phyloP scores from a whole-genome alignment of 495 filamentous ascomycete genomes.

The Niebla homalea region DNA sequence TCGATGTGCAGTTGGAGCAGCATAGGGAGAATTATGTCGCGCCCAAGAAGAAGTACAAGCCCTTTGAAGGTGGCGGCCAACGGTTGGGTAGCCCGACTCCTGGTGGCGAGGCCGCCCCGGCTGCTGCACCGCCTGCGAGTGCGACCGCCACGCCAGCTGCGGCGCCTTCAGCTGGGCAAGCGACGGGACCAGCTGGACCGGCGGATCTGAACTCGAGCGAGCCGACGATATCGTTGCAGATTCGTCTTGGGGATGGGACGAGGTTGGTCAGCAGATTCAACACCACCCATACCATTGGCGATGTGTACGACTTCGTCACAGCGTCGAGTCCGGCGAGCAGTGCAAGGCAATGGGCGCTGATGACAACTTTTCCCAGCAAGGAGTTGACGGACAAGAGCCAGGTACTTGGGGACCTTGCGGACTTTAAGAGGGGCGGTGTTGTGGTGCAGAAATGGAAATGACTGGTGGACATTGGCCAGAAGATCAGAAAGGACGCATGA shows the following conservation, averaged over 20 bases:
- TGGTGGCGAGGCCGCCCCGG: constrained; percentile 32
- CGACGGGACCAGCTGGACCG: constrained; percentile 23
- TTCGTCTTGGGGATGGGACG: constrained; percentile 83
- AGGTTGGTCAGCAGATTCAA: constrained; percentile 82
- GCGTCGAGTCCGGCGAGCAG: constrained; percentile 47
- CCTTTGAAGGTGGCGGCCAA: constrained; percentile 71
- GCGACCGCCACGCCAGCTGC: constrained; percentile 19
- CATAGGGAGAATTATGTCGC: constrained; percentile 62
- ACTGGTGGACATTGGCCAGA: background rate
- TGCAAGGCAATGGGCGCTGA: constrained; percentile 59
- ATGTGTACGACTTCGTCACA: constrained; percentile 77
- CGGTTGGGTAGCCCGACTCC: constrained; percentile 88
- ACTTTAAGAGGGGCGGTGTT: constrained; percentile 73
- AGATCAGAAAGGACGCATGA: background rate
- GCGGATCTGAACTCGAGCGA: constrained; percentile 58
- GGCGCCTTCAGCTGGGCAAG: too few species aligned
- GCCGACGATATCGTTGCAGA: constrained; percentile 67
- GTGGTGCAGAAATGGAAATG: constrained; percentile 82
- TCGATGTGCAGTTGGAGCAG: constrained; percentile 80
- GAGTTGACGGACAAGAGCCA: constrained; percentile 63
- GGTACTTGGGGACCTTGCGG: constrained; percentile 61
- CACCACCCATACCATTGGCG: constrained; percentile 75
- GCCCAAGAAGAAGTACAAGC: constrained; percentile 76
- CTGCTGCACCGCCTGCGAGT: constrained; percentile 24
- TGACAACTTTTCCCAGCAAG: constrained; percentile 94